Evolutionary conservation across 129 eudicot species (phyloP).

Genomic region (Flaveria trinervia): DNA sequence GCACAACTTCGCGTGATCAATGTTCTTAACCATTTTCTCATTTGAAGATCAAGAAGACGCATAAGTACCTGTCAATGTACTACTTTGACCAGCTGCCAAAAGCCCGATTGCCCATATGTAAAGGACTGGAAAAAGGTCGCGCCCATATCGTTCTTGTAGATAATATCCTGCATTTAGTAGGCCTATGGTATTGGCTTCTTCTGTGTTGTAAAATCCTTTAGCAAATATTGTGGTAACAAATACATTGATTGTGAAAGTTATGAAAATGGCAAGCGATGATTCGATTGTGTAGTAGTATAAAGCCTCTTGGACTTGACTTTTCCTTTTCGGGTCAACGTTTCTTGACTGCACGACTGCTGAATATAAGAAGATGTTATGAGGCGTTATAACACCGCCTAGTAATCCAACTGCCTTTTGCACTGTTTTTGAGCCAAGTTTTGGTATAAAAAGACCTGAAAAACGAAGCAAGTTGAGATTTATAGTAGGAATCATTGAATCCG

Average conservation of each 20-base stretch:
- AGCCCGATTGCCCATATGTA: slow-evolving; percentile 85
- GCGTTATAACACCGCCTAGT: slow-evolving; percentile 74
- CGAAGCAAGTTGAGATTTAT: not conserved
- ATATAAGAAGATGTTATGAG: slow-evolving; percentile 69
- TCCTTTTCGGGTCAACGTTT: slow-evolving; percentile 55
- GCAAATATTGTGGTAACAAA: slow-evolving; percentile 72
- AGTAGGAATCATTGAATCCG: no score
- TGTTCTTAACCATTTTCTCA: slow-evolving; percentile 75
- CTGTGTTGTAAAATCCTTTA: slow-evolving; percentile 57
- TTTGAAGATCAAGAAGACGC: slow-evolving; percentile 59
- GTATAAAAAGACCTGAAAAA: slow-evolving; percentile 62
- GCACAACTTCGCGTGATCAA: slow-evolving; percentile 71
- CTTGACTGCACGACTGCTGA: slow-evolving; percentile 78
- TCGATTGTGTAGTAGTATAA: slow-evolving; percentile 78
- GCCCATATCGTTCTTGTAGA: slow-evolving; percentile 62
- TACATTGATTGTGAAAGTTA: slow-evolving; percentile 57
- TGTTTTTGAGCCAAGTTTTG: slow-evolving; percentile 52
- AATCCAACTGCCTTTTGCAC: slow-evolving; percentile 64
- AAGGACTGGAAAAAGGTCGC: slow-evolving; percentile 61
- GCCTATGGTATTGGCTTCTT: slow-evolving; percentile 56
- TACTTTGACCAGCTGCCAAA: slow-evolving; percentile 80
- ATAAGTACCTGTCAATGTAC: slow-evolving; percentile 78
- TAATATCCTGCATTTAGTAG: slow-evolving; percentile 66
- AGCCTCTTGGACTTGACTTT: slow-evolving; percentile 68
- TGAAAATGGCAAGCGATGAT: slow-evolving; percentile 51